Evolutionary conservation across 257 asterid species (phyloP).

Genomic region (Scutellaria galericulata): DNA sequence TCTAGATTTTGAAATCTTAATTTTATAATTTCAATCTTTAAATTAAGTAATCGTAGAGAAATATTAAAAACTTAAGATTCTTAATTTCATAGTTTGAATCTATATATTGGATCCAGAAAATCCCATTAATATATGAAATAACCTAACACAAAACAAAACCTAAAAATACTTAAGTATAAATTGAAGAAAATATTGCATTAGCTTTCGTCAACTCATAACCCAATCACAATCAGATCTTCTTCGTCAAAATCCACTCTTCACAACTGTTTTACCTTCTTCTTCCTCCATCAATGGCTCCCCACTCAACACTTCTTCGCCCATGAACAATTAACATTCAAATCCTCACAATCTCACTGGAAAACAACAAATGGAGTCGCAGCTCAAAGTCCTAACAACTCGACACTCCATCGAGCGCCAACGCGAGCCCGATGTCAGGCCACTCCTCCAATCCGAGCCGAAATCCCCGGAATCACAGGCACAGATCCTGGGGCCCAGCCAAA

Average conservation of each 20-base stretch:
- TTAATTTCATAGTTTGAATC: too few relatives aligned
- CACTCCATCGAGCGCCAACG: constrained; percentile 36
- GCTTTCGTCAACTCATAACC: constrained; percentile 22
- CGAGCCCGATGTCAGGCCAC: constrained; percentile 67
- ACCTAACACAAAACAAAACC: too few relatives aligned
- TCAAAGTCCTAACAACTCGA: constrained; percentile 48
- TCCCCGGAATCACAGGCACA: constrained; percentile 28
- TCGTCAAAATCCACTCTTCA: constrained; percentile 8
- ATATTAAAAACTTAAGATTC: too few relatives aligned
- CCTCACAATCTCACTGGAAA: neutral
- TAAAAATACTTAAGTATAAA: too few relatives aligned
- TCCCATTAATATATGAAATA: too few relatives aligned
- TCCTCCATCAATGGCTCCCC: constrained; percentile 44
- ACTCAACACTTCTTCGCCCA: neutral
- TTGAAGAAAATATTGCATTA: neutral
- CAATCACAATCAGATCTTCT: constrained; percentile 25
- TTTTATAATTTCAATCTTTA: too few relatives aligned
- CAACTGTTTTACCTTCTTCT: constrained; percentile 28
- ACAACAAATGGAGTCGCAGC: constrained; percentile 70
- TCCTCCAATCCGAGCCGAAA: constrained; percentile 58
- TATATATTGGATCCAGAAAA: too few relatives aligned
- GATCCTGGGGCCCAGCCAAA: constrained; percentile 30
- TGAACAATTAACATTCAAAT: too few relatives aligned
- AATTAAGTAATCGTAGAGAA: too few relatives aligned
- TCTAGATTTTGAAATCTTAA: too few relatives aligned